Evolutionary conservation across 1,284 basidiomycete species (phyloP).

Genomic region (Stygiomarasmius scandens): DNA sequence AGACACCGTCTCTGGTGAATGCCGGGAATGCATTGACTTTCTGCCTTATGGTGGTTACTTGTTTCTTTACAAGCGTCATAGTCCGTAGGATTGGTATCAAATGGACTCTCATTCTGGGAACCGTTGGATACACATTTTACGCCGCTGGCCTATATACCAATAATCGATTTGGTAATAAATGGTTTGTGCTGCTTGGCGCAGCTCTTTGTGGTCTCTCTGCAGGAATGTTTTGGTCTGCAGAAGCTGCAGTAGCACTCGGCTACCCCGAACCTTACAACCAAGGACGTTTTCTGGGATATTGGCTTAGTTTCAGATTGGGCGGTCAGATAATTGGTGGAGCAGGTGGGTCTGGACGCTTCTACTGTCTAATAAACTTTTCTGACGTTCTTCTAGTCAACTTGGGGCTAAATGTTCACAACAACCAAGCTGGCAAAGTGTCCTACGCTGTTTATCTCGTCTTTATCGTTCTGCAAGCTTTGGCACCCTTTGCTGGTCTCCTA

Average conservation of each 20-base stretch:
- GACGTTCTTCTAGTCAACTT: slow-evolving; percentile 20
- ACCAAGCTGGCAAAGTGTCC: slow-evolving; percentile 19
- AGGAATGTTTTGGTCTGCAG: slow-evolving; percentile 19
- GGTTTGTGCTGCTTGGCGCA: slow-evolving; percentile 19
- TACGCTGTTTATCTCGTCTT: slow-evolving; percentile 20
- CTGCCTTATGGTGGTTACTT: slow-evolving; percentile 13
- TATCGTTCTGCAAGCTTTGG: slow-evolving; percentile 17
- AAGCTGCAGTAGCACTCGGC: slow-evolving; percentile 18
- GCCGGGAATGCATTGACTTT: slow-evolving; percentile 13
- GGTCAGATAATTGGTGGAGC: slow-evolving; percentile 21
- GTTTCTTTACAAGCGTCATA: slow-evolving; percentile 8
- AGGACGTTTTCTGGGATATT: slow-evolving; percentile 18
- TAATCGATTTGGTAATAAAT: slow-evolving; percentile 18
- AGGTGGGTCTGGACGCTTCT: too few species aligned
- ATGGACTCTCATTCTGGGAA: slow-evolving; percentile 13
- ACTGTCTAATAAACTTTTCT: too few species aligned
- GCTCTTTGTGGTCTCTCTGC: slow-evolving; percentile 21
- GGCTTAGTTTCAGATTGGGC: slow-evolving; percentile 14
- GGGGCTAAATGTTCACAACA: slow-evolving; percentile 15
- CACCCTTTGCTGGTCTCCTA: slow-evolving; percentile 16
- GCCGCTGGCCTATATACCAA: slow-evolving; percentile 20
- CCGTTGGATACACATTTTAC: slow-evolving; percentile 14
- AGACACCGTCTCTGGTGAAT: not conserved
- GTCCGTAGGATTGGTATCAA: slow-evolving; percentile 9
- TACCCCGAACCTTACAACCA: slow-evolving; percentile 20